Base-by-base conservation (phyloP, 179 eudicot genomes). In the Nepenthes alata region DNA sequence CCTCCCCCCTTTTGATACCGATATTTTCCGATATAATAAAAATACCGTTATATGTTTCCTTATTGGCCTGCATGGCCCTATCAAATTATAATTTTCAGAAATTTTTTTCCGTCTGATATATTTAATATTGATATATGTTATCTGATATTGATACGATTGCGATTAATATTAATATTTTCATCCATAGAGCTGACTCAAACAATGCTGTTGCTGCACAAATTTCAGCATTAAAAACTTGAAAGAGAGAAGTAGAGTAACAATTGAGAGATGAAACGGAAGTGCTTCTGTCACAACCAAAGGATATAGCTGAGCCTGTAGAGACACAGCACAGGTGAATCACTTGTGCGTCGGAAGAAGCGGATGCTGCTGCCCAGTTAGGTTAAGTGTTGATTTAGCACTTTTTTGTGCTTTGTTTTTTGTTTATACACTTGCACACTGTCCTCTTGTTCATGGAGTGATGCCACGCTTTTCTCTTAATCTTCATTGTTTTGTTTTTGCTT, bases 241-340 rank as follows among this genome's bases (percentile, higher is more conserved):
- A 81, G 65, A 81, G 65, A 54, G 85, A 75, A 53, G 98, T 89
- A 73, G 80, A 83, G 47, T 74, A 78, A 39, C 80, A 85, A 72
- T 72, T 83, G 62, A 85, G 87, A 78, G 94, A 93, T 38, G 97
- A 93, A 77, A 89, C 80, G 48, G 85, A 76, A 78, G 86, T 82
- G 39, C 87, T 93, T 65, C 93, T 85, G 48, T 78, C 94, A 16
- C 98, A 93, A 68, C 81, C 89, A 60, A 81, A 85, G 75, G 97
- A 93, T 73, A 93, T 95, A 51, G 94, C 88, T 48, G 99, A 90
- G 67, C 97, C 99, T 72, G 89, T 94, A 62, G 91, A 90, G 76
- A 96, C 97, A 9, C 25, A 25, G 25, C 25, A 97, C 97, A 11
- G 91, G 99, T 55, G 99, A 94, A 70, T 70, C 90, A 61, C 87